A percentile compares a stretch with the other conserved stretches of the same genome.
These are phyloP conservation scores for Solanum pennellii DNA, from an alignment of 257 asterid genomes.

Conservation along the genomic window DNA sequence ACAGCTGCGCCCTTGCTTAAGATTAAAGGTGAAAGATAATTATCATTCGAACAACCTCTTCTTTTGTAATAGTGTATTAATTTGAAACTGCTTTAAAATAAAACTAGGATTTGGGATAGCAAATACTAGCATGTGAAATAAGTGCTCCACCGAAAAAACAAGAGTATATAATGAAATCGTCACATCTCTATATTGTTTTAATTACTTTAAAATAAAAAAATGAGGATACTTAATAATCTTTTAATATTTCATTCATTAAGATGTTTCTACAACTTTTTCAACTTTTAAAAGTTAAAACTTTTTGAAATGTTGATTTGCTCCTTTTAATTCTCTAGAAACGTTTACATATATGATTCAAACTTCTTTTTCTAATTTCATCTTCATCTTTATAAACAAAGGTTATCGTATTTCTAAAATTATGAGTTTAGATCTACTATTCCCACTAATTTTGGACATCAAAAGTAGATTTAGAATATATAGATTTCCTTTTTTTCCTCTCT, in stretches of 20 bases:
- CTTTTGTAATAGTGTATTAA: not conserved
- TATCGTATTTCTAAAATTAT: too few species aligned
- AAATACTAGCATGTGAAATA: not conserved
- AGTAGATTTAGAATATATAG: too few species aligned
- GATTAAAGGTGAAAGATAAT: too few species aligned
- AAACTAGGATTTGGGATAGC: not conserved
- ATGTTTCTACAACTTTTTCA: too few species aligned
- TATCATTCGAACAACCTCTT: not conserved
- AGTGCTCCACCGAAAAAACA: not conserved
- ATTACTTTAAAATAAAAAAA: not conserved
- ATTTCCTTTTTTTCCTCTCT: too few species aligned
- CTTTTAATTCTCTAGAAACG: not conserved
- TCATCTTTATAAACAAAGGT: not conserved
- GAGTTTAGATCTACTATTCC: too few species aligned
- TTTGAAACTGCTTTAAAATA: too few species aligned
- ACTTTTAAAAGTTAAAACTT: not conserved
- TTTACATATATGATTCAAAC: not conserved
- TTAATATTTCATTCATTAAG: too few species aligned
- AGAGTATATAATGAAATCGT: not conserved
- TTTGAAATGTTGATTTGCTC: not conserved
- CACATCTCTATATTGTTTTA: too few species aligned
- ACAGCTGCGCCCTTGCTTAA: too few species aligned
- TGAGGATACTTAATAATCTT: too few species aligned
- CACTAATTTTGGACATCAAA: too few species aligned
- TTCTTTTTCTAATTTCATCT: not conserved